Conservation (phyloP, 176 grass and related monocot genomes). For the Ananas comosus region DNA sequence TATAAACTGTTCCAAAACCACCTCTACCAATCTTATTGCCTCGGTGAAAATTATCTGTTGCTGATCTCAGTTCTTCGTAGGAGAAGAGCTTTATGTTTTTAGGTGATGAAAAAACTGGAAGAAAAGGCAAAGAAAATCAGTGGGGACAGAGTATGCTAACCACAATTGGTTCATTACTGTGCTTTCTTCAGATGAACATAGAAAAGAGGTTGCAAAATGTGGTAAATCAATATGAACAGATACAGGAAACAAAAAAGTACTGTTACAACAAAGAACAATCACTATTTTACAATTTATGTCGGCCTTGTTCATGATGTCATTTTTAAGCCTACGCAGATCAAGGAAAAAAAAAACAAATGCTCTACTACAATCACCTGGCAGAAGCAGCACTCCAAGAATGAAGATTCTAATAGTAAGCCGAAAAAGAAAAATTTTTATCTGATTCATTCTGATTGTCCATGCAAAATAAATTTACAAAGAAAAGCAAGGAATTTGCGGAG, state of each 20-base stretch:
- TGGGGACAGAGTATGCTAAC: constrained; percentile 5
- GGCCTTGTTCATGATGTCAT: not conserved
- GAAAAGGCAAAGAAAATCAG: not conserved
- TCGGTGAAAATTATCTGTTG: constrained; percentile 23
- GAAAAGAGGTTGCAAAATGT: constrained; percentile 6
- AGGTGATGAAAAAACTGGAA: constrained; percentile 65
- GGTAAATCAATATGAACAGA: not conserved
- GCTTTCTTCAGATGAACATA: not conserved
- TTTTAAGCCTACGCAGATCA: not conserved
- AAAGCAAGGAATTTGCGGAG: no score
- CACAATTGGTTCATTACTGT: not conserved
- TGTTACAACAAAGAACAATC: not conserved
- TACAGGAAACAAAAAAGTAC: not conserved
- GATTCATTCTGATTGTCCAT: no score
- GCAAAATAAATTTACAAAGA: no score
- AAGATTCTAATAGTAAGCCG: no score
- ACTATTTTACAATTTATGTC: not conserved
- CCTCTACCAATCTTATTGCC: constrained; percentile 17
- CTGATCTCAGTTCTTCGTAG: constrained; percentile 21
- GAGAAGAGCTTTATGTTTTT: constrained; percentile 54
- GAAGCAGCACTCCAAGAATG: no score
- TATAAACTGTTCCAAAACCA: constrained; percentile 27
- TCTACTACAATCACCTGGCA: no score
- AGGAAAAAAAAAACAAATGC: not conserved
- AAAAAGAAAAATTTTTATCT: no score